These are phyloP conservation scores for Cryptosporidium tyzzeri DNA, from an alignment of 169 alveolate species.

Conservation along the genomic window DNA sequence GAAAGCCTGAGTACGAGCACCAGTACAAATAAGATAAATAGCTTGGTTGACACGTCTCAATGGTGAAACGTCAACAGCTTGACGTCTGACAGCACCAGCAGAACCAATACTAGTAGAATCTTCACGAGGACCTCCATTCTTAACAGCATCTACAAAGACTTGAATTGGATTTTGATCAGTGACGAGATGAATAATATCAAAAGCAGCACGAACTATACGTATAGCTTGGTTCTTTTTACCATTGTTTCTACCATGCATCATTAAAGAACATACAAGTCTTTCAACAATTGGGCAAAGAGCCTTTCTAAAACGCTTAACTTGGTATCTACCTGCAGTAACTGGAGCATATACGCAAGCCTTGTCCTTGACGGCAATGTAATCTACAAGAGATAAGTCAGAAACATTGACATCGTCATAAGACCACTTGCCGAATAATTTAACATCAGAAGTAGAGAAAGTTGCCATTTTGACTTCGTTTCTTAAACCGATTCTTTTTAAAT, in stretches of 20 bases:
- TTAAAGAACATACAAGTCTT: slow-evolving; percentile 91
- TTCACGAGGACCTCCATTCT: slow-evolving; percentile 99
- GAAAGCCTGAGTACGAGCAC: slow-evolving; percentile 97
- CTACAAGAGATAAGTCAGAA: slow-evolving; percentile 94
- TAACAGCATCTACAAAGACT: slow-evolving; percentile 96
- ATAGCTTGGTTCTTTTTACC: slow-evolving; percentile 99
- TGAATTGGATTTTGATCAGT: slow-evolving; percentile 98
- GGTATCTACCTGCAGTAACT: slow-evolving; percentile 99
- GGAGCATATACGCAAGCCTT: slow-evolving; percentile 97
- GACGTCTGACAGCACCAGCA: slow-evolving; percentile 99
- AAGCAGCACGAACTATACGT: slow-evolving; percentile 97
- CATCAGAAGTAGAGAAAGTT: slow-evolving; percentile 83
- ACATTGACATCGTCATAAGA: slow-evolving; percentile 95
- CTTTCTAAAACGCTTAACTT: slow-evolving; percentile 97
- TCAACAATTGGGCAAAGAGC: slow-evolving; percentile 99
- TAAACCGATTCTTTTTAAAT: not conserved
- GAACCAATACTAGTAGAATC: slow-evolving; percentile 99
- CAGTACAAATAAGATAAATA: slow-evolving; percentile 96
- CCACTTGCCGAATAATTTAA: slow-evolving; percentile 96
- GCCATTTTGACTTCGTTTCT: slow-evolving; percentile 28
- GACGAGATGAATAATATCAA: slow-evolving; percentile 96
- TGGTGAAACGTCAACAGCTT: slow-evolving; percentile 99
- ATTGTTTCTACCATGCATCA: slow-evolving; percentile 94
- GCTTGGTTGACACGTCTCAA: slow-evolving; percentile 99
- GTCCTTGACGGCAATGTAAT: slow-evolving; percentile 93